Evolutionary conservation across 108 stramenopile species (phyloP).

Genomic region (Skeletonema costatum): DNA sequence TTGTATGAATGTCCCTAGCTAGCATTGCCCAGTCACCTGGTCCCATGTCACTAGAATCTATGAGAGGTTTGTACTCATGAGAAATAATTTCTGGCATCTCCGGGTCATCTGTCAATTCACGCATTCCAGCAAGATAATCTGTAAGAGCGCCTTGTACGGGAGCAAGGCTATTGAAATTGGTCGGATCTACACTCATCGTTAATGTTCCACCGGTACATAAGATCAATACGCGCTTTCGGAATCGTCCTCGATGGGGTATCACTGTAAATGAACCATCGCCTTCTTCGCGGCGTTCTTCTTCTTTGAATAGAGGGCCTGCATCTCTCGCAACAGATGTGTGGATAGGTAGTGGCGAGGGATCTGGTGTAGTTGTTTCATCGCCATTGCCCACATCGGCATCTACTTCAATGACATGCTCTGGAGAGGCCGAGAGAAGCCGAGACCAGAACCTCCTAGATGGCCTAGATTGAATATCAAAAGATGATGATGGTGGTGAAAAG

Average conservation of each 20-base stretch:
- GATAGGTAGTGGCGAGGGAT: background rate
- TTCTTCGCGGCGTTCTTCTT: slow-evolving; percentile 4
- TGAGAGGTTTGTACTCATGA: slow-evolving; percentile 45
- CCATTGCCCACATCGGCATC: too few species aligned
- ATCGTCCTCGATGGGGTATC: slow-evolving; percentile 12
- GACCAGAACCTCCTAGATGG: too few species aligned
- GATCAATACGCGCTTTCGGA: slow-evolving; percentile 26
- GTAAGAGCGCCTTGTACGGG: background rate
- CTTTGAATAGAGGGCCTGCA: slow-evolving; percentile 14
- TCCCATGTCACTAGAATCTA: slow-evolving; percentile 65
- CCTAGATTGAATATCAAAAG: too few species aligned
- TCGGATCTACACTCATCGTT: slow-evolving; percentile 13
- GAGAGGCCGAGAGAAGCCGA: too few species aligned
- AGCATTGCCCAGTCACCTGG: slow-evolving; percentile 68
- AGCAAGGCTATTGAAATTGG: slow-evolving; percentile 9
- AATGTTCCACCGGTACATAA: slow-evolving; percentile 25
- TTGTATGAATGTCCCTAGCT: slow-evolving; percentile 54
- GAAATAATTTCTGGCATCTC: slow-evolving; percentile 13
- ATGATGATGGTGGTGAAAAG: too few species aligned
- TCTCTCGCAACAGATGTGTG: slow-evolving; percentile 12
- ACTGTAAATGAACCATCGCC: background rate
- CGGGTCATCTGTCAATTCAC: slow-evolving; percentile 5
- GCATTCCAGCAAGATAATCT: background rate
- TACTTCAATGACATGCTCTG: too few species aligned
- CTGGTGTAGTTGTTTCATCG: too few species aligned